phyloP scores from a whole-genome alignment of 805 yeast genomes.

The Saccharomycopsis babjevae region DNA sequence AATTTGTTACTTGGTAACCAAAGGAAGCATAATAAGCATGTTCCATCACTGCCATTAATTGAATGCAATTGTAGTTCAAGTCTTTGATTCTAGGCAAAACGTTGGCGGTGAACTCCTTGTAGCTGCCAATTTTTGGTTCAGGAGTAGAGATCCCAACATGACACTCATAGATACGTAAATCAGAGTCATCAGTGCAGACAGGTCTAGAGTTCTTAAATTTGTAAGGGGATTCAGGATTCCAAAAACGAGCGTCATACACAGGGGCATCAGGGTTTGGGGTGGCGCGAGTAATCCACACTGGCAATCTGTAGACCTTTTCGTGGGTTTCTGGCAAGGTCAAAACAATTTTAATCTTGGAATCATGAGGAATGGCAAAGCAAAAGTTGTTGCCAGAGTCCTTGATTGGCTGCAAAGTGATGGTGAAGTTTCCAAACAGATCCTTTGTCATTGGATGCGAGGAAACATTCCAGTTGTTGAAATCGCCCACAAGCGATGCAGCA shows the following conservation, averaged over 20 bases:
- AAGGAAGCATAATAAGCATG: constrained; percentile 97
- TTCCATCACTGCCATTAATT: constrained; percentile 97
- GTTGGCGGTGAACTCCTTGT: constrained; percentile 71
- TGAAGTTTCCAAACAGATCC: constrained; percentile 66
- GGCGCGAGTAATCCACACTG: constrained; percentile 84
- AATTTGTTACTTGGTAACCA: constrained; percentile 93
- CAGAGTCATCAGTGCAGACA: constrained; percentile 29
- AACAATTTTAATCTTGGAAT: constrained; percentile 64
- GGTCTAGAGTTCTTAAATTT: constrained; percentile 61
- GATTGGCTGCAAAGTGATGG: constrained; percentile 37
- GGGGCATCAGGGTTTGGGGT: constrained; percentile 48
- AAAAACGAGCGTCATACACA: constrained; percentile 59
- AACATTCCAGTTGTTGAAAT: constrained; percentile 78
- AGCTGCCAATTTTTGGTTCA: constrained; percentile 75
- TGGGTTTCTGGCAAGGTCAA: constrained; percentile 55
- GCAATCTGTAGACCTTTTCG: constrained; percentile 60
- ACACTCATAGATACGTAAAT: constrained; percentile 81
- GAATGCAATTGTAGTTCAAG: constrained; percentile 87
- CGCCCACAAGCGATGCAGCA: constrained; percentile 76
- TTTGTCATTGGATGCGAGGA: constrained; percentile 42
- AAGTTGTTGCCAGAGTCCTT: constrained; percentile 29
- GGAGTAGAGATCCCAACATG: constrained; percentile 93
- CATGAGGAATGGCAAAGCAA: constrained; percentile 62
- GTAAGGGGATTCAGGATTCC: constrained; percentile 69
- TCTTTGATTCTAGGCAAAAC: constrained; percentile 76